Base-by-base conservation (phyloP, 2,329 filamentous ascomycete species). In the Pestalotiopsis sp. region DNA sequence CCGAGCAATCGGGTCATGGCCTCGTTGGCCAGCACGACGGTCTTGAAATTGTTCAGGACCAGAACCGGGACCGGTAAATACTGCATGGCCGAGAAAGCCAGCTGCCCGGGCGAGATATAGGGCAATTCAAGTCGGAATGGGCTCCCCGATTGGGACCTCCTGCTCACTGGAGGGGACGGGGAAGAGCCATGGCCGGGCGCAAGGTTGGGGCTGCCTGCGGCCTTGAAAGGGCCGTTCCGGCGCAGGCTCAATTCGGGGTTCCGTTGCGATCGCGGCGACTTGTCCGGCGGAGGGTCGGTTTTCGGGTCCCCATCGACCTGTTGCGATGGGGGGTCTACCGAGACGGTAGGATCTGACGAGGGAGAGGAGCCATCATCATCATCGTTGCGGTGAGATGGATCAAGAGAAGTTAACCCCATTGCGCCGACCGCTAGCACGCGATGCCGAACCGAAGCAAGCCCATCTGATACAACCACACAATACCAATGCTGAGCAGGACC, bases 31-130 rank as follows among this genome's bases (percentile, higher is more conserved):
- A 94, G 79, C 1, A 92, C 85, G 3, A 94, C 86, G 0, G 90
- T 92, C 79, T 94, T 94, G 38, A 87, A 75, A 45, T 85, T 88
- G 64, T 90, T 91, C 45, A 95, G 81, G 1, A 95, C 88, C 45
- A 94, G 78, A 4, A 93, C 78, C 0, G 92, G 92, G 61, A 93
- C 88, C 0, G 92, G 93, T 4, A 95, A 83, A 75, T 92, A 93
- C 75, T 93, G 91, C 79, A 95, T 82, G 4, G 91, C 89, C 1
- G 90, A 87, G 69, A 93, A 89, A 25, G 91, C 90, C 52, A 90
- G 79, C 73, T 89, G 86, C 1, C 82, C 84, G 0, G 85, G 82
- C 0, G 84, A 85, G 63, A 85, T 81, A 66, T 78, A 78, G 0
- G 85, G 84, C 78, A 88, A 85, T 5, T 81, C 69, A 13, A 83